phyloP scores from a whole-genome alignment of 163 green algal genomes.

The Prototheca stagnorum region DNA sequence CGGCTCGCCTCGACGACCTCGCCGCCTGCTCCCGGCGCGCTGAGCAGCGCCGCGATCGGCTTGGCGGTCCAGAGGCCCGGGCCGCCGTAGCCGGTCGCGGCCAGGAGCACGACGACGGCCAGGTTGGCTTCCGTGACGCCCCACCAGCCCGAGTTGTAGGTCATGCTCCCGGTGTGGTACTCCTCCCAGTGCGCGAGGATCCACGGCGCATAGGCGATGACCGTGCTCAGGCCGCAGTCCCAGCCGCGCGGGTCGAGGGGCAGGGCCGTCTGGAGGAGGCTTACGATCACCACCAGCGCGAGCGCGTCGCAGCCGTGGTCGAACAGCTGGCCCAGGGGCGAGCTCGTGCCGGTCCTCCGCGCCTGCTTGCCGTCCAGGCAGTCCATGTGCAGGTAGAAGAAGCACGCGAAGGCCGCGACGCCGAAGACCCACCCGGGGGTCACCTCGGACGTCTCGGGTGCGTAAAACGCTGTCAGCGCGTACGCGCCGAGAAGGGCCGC shows the following conservation, averaged over 20 bases:
- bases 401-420: slow-evolving; percentile 31
- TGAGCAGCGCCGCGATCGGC: slow-evolving; percentile 1
- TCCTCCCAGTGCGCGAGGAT: slow-evolving; percentile 79
- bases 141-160: slow-evolving; percentile 67
- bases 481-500: slow-evolving; percentile 38
- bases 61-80: slow-evolving; percentile 28
- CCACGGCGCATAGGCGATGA: slow-evolving; percentile 61
- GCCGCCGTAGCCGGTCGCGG: slow-evolving; percentile 23
- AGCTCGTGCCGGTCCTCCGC: slow-evolving; percentile 61
- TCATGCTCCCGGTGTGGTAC: slow-evolving; percentile 72
- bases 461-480: slow-evolving; percentile 28
- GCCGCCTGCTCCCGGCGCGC: no score
- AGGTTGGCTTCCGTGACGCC: slow-evolving; percentile 82
- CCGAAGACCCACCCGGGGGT: slow-evolving; percentile 44
- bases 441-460: slow-evolving; percentile 41
- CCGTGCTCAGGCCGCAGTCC: slow-evolving; percentile 19
- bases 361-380: slow-evolving; percentile 81
- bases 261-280: slow-evolving; percentile 30
- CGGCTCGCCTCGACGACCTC: no score
- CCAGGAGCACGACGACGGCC: slow-evolving; percentile 43
- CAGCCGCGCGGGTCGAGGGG: slow-evolving; percentile 20
- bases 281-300: slow-evolving; percentile 50
- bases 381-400: slow-evolving; percentile 71
- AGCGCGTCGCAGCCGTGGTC: slow-evolving; percentile 85
- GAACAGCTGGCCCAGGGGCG: slow-evolving; percentile 83